A percentile compares a stretch with the other conserved stretches of the same genome.
These are phyloP conservation scores for Aspergillus niger DNA, from an alignment of 2,329 filamentous ascomycete species.

Conservation along the genomic window DNA sequence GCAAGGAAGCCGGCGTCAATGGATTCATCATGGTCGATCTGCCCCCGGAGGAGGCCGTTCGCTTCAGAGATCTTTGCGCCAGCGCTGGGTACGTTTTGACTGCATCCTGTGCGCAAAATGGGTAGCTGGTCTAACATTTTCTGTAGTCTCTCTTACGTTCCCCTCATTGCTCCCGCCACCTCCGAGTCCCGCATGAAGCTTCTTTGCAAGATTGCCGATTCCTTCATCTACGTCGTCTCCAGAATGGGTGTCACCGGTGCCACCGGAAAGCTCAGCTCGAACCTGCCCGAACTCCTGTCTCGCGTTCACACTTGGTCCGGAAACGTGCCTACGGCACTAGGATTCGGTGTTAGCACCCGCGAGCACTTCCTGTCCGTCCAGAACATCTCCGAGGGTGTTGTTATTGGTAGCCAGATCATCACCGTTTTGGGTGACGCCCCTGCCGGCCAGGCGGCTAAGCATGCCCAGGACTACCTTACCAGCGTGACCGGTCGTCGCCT, in stretches of 20 bases:
- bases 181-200: constrained; percentile 93
- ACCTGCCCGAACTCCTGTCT: constrained; percentile 76
- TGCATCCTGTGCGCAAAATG: background rate
- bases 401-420: constrained; percentile 95
- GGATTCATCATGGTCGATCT: constrained; percentile 96
- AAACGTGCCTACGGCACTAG: constrained; percentile 85
- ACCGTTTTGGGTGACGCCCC: constrained; percentile 72
- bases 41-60: constrained; percentile 92
- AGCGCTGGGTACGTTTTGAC: constrained; percentile 32
- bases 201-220: constrained; percentile 94
- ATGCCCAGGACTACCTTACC: constrained; percentile 84
- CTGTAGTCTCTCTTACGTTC: constrained; percentile 82
- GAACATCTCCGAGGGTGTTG: constrained; percentile 84
- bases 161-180: constrained; percentile 92
- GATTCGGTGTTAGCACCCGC: constrained; percentile 92
- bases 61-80: constrained; percentile 54
- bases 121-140: background rate
- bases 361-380: constrained; percentile 90
- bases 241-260: constrained; percentile 96
- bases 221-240: constrained; percentile 98
- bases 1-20: constrained; percentile 81
- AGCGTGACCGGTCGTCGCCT: constrained; percentile 64
- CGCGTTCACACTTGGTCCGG: constrained; percentile 92
- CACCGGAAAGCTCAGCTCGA: constrained; percentile 75
- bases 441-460: constrained; percentile 66